These are phyloP conservation scores for Torulaspora globosa DNA, from an alignment of 1,139 yeast genomes.

Conservation along the genomic window DNA sequence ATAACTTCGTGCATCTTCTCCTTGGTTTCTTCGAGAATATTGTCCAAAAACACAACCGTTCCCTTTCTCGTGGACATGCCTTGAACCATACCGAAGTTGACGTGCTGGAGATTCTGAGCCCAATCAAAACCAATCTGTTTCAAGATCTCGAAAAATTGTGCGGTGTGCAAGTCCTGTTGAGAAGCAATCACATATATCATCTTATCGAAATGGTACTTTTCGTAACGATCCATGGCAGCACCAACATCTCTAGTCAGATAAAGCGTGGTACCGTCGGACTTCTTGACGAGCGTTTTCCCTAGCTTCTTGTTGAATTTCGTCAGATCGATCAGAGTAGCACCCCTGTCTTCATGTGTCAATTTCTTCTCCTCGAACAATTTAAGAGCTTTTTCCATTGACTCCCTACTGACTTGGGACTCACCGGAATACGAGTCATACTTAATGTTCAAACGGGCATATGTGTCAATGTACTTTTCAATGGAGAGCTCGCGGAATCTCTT, in stretches of 20 bases:
- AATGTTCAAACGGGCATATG: slow-evolving; percentile 90
- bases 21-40: slow-evolving; percentile 89
- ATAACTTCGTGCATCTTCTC: slow-evolving; percentile 96
- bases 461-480: slow-evolving; percentile 76
- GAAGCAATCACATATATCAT: slow-evolving; percentile 94
- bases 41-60: slow-evolving; percentile 94
- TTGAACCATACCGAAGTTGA: slow-evolving; percentile 95
- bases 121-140: slow-evolving; percentile 90
- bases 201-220: slow-evolving; percentile 82
- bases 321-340: slow-evolving; percentile 86
- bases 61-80: slow-evolving; percentile 99
- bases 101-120: slow-evolving; percentile 75
- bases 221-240: slow-evolving; percentile 89
- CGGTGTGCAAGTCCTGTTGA: slow-evolving; percentile 92
- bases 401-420: slow-evolving; percentile 86
- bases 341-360: slow-evolving; percentile 80
- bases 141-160: slow-evolving; percentile 91
- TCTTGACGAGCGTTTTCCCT: slow-evolving; percentile 90
- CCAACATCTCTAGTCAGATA: slow-evolving; percentile 97
- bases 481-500: slow-evolving; percentile 83
- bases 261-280: slow-evolving; percentile 92
- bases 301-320: slow-evolving; percentile 83
- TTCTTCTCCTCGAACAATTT: slow-evolving; percentile 61
- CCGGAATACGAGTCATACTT: slow-evolving; percentile 86
- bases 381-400: slow-evolving; percentile 64